These are phyloP conservation scores for Fennellomyces sp. DNA, from an alignment of 371 early-diverging fungal genomes.

Conservation along the genomic window DNA sequence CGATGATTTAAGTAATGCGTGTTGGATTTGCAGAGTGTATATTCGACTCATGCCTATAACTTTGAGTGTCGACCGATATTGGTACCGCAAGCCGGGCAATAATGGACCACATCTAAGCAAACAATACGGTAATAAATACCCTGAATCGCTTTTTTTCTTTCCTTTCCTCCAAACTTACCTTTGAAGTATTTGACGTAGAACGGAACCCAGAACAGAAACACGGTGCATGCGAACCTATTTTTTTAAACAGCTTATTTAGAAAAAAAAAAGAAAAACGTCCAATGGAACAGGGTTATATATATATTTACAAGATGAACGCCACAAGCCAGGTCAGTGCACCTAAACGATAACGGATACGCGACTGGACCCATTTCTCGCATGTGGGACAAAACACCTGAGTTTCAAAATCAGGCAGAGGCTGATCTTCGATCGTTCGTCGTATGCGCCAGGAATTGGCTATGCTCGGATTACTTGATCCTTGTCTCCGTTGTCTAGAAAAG, in stretches of 20 bases:
- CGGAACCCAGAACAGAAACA: conserved; percentile 43
- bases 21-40: no score
- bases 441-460: conserved; percentile 20
- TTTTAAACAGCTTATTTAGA: neutral
- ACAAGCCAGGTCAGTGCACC: conserved; percentile 39
- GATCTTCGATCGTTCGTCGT: conserved; percentile 17
- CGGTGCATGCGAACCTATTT: conserved; percentile 37
- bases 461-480: conserved; percentile 2
- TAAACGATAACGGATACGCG: conserved; percentile 38
- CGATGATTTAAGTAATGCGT: no score
- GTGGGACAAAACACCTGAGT: conserved; percentile 33
- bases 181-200: conserved; percentile 53
- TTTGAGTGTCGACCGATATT: conserved; percentile 28
- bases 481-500: conserved; percentile 4
- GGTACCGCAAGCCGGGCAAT: conserved; percentile 41
- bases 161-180: conserved; percentile 17
- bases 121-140: neutral
- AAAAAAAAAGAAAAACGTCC: conserved; percentile 1
- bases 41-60: conserved; percentile 13
- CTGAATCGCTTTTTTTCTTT: neutral
- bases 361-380: conserved; percentile 39
- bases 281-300: neutral
- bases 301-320: conserved; percentile 37
- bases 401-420: conserved; percentile 40
- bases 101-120: conserved; percentile 39